Conservation (phyloP, 331 rosid species). For the Prunus yedoensis region DNA sequence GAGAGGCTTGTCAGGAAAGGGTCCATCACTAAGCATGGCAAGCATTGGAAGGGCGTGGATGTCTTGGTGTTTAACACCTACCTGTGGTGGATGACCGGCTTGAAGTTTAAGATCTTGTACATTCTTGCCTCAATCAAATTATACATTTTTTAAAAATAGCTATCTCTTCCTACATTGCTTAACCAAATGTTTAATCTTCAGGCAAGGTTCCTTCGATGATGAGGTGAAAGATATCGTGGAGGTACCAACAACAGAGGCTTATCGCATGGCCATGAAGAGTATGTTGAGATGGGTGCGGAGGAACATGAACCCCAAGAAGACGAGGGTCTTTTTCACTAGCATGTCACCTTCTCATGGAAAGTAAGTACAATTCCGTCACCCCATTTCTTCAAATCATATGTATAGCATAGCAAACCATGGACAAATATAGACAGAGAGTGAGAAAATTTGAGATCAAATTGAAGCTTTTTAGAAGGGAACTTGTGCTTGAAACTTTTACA, state of each 20-base stretch:
- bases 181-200: slow-evolving; percentile 23
- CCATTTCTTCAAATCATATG: not conserved
- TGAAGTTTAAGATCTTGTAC: slow-evolving; percentile 80
- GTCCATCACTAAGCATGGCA: slow-evolving; percentile 84
- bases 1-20: slow-evolving; percentile 86
- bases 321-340: slow-evolving; percentile 92
- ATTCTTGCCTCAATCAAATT: slow-evolving; percentile 5
- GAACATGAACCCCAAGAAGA: slow-evolving; percentile 78
- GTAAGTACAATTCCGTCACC: slow-evolving; percentile 35
- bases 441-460: no score
- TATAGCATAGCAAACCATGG: not conserved
- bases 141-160: no score
- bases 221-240: slow-evolving; percentile 70
- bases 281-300: slow-evolving; percentile 76
- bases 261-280: slow-evolving; percentile 88
- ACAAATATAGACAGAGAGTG: not conserved
- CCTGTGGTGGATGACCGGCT: slow-evolving; percentile 96
- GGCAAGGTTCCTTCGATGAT: slow-evolving; percentile 82
- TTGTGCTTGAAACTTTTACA: not conserved
- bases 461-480: no score
- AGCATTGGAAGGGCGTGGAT: slow-evolving; percentile 81
- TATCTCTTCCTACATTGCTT: not conserved
- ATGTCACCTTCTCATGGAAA: slow-evolving; percentile 94
- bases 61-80: slow-evolving; percentile 81
- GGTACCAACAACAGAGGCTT: slow-evolving; percentile 72